phyloP scores from a whole-genome alignment of 2,329 filamentous ascomycete species.

The Colletotrichum abscissum region DNA sequence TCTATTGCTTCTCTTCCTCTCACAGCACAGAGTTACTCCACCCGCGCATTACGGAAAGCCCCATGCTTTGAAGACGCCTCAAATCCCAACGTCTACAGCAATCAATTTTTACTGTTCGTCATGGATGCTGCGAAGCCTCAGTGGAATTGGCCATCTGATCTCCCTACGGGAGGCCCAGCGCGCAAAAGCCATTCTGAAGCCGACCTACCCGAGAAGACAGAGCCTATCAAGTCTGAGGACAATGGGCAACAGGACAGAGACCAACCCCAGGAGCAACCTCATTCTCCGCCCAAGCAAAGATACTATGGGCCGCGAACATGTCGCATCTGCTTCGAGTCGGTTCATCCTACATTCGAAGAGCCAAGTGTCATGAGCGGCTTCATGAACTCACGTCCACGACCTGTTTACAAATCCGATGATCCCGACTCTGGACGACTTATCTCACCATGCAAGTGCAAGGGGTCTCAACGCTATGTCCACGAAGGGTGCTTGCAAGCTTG shows the following conservation, averaged over 20 bases:
- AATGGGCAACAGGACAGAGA: not conserved
- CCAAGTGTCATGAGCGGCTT: constrained; percentile 37
- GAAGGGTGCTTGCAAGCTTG: constrained; percentile 88
- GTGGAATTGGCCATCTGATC: constrained; percentile 29
- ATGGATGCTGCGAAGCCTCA: constrained; percentile 27
- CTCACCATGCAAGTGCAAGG: constrained; percentile 93
- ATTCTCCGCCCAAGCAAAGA: constrained; percentile 38
- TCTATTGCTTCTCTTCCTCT: not conserved
- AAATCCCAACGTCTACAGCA: not conserved
- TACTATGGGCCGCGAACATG: constrained; percentile 81
- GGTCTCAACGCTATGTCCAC: constrained; percentile 93
- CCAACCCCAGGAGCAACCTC: constrained; percentile 3
- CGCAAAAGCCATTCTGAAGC: constrained; percentile 4
- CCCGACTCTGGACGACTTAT: constrained; percentile 81
- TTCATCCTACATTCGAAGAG: constrained; percentile 58
- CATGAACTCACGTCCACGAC: constrained; percentile 42
- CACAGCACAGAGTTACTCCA: not conserved
- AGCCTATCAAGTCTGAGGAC: not conserved
- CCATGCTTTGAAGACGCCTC: not conserved
- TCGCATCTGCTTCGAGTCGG: constrained; percentile 86
- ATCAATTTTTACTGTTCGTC: not conserved
- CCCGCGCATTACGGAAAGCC: not conserved
- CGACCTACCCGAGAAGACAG: constrained; percentile 1
- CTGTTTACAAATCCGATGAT: constrained; percentile 78
- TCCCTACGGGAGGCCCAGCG: not conserved